Evolutionary conservation across 805 yeast species (phyloP), one percentile per base, ranked within the genome.

Genomic region (Clavispora phyllophila): DNA sequence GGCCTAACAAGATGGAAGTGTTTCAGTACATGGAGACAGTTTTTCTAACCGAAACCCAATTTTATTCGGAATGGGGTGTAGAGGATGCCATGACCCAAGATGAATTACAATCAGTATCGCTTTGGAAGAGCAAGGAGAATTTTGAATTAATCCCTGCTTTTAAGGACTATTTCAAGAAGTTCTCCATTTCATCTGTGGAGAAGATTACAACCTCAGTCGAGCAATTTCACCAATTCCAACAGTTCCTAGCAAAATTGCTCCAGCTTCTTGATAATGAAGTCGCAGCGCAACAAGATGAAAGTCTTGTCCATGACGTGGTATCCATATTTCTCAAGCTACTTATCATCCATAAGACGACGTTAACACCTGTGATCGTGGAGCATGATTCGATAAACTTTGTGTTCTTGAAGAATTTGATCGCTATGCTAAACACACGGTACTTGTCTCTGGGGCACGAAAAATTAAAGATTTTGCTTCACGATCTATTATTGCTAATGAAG

Each of bases 381-480:
- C 74, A 56, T 52, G 72, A 44, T 50, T 46, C 70, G 56, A 58
- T 56, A 61, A 72, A 73, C 34, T 76, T 76, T 42, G 63, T 54
- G 9, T 76, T 81, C 41, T 55, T 79, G 45, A 65, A 68, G 47
- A 73, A 72, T 45, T 58, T 81, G 53, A 68, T 75, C 9, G 61
- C 63, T 9, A 50, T 82, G 13, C 64, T 78, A 45, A 66, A 72
- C 36, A 67, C 77, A 9, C 55, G 63, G 4, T 63, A 71, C 24
- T 64, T 81, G 20, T 26, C 44, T 8, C 19, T 42, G 7, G 51
- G 36, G 53, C 62, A 75, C 48, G 74, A 72, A 20, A 79, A 75
- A 47, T 55, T 81, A 40, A 72, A 73, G 48, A 80, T 81, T 39
- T 58, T 81, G 47, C 61, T 81, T 1, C 79, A 81, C 55, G 87